Conservation (phyloP, 805 yeast species). For the Gaillardinia entomophila region DNA sequence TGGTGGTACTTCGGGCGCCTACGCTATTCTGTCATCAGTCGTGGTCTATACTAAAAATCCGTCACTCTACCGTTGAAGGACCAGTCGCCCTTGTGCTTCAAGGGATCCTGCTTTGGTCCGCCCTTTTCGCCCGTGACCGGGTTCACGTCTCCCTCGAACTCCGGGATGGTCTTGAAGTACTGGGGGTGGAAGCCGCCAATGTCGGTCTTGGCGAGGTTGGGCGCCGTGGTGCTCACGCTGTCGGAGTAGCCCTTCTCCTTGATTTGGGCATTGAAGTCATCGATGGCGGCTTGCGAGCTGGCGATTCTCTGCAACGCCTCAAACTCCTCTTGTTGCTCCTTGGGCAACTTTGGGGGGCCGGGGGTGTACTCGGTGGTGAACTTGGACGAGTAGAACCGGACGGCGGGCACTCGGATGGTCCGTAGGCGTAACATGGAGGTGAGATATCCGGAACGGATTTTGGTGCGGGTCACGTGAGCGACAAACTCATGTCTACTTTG, state of each 20-base stretch:
- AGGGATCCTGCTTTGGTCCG: conserved; percentile 97
- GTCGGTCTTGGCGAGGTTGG: conserved; percentile 40
- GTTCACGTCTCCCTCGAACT: conserved; percentile 90
- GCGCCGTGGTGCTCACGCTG: conserved; percentile 4
- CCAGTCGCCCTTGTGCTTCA: conserved; percentile 80
- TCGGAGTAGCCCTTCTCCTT: conserved; percentile 13
- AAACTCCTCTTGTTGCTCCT: conserved; percentile 85
- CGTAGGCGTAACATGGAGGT: background rate
- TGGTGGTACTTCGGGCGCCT: too few relatives aligned
- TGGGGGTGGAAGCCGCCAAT: conserved; percentile 65
- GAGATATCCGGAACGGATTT: background rate
- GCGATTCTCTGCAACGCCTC: conserved; percentile 81
- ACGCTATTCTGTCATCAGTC: too few relatives aligned
- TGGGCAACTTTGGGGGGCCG: conserved; percentile 68
- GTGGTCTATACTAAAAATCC: conserved; percentile 73
- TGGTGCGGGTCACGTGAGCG: too few relatives aligned
- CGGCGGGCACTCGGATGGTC: background rate
- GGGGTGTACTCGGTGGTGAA: conserved; percentile 21
- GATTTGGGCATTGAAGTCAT: conserved; percentile 56
- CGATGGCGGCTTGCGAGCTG: conserved; percentile 69
- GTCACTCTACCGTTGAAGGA: conserved; percentile 95
- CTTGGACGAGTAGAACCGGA: conserved; percentile 11
- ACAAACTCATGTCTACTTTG: too few relatives aligned
- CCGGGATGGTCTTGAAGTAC: conserved; percentile 76
- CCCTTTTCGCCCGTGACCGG: conserved; percentile 94